A percentile compares a stretch with the other conserved stretches of the same genome.
Evolutionary conservation across 192 early-diverging fungal genomes (phyloP).

Genomic region (Linnemannia exigua): DNA sequence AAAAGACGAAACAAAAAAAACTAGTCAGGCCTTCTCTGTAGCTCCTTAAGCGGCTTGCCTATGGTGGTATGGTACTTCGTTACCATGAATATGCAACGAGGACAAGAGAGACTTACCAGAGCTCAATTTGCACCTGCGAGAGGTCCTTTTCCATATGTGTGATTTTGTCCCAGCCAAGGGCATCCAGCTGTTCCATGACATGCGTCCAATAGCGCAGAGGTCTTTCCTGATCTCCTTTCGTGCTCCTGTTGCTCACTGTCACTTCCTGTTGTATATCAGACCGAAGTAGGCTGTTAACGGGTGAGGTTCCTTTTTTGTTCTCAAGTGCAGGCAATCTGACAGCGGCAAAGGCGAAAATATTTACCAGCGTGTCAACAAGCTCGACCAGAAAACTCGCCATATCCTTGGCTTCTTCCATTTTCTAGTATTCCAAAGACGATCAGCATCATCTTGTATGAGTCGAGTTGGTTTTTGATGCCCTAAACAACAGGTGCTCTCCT

Average conservation of each 20-base stretch:
- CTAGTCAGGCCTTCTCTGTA: background rate
- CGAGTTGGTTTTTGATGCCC: background rate
- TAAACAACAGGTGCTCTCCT: too few species aligned
- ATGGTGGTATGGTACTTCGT: too few species aligned
- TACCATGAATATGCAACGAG: background rate
- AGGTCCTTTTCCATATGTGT: slow-evolving; percentile 27
- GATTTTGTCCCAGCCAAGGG: slow-evolving; percentile 42
- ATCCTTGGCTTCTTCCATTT: slow-evolving; percentile 39
- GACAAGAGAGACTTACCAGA: slow-evolving; percentile 12
- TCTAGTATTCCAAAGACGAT: slow-evolving; percentile 7
- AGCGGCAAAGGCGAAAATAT: background rate
- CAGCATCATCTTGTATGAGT: too few species aligned
- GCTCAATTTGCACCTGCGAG: slow-evolving; percentile 21
- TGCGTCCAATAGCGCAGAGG: slow-evolving; percentile 32
- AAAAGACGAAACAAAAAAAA: background rate
- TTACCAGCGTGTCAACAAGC: slow-evolving; percentile 25
- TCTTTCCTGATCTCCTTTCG: background rate
- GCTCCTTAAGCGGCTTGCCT: background rate
- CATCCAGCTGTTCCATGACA: slow-evolving; percentile 37
- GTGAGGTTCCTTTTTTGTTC: background rate
- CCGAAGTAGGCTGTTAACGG: too few species aligned
- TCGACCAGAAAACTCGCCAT: slow-evolving; percentile 47
- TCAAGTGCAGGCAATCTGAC: background rate
- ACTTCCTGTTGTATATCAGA: slow-evolving; percentile 26
- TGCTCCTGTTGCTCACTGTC: slow-evolving; percentile 17